These are phyloP conservation scores for Fusarium staphyleae DNA, from an alignment of 2,329 filamentous ascomycete species.

Conservation along the genomic window DNA sequence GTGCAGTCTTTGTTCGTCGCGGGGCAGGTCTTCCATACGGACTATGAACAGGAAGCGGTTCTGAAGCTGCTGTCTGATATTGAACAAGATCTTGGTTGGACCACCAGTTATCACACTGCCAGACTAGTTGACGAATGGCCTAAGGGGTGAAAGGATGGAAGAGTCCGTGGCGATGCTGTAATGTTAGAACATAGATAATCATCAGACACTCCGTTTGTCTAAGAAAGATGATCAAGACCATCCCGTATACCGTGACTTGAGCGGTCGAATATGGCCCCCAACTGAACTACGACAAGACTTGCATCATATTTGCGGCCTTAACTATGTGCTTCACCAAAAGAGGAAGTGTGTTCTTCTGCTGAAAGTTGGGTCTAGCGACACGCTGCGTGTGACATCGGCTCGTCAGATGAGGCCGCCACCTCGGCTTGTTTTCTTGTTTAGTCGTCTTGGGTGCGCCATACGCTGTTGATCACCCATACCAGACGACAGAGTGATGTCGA, in stretches of 20 bases:
- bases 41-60: constrained; percentile 61
- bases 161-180: not conserved
- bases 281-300: too few species aligned
- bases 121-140: constrained; percentile 34
- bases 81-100: constrained; percentile 69
- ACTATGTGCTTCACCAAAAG: too few species aligned
- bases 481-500: too few species aligned
- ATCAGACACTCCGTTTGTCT: too few species aligned
- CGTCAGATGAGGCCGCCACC: not conserved
- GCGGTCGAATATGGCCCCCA: too few species aligned
- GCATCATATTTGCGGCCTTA: too few species aligned
- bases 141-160: not conserved
- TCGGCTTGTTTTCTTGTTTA: not conserved
- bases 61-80: constrained; percentile 63
- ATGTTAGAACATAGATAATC: too few species aligned
- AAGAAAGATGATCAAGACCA: too few species aligned
- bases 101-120: constrained; percentile 49
- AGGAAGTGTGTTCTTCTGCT: not conserved
- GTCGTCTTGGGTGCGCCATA: not conserved
- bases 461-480: not conserved
- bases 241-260: too few species aligned
- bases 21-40: constrained; percentile 48
- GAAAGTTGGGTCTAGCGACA: not conserved
- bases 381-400: not conserved
- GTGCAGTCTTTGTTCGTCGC: constrained; percentile 36